phyloP scores from a whole-genome alignment of 306 rosid genomes.

The Casuarina glauca region DNA sequence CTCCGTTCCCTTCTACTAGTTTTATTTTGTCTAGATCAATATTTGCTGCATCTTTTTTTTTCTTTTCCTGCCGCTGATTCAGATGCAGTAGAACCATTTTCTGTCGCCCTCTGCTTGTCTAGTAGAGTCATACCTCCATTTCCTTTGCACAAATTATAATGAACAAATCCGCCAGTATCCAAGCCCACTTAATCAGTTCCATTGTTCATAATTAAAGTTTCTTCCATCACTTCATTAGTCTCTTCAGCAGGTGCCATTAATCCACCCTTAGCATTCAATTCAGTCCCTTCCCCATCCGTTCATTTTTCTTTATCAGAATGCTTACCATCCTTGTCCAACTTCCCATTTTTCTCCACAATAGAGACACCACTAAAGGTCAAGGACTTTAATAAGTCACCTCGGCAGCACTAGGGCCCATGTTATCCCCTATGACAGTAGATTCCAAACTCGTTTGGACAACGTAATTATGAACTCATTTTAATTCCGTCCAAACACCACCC shows the following conservation, averaged over 20 bases:
- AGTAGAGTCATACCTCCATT: neutral
- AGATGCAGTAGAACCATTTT: constrained; percentile 20
- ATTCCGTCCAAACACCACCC: too few relatives aligned
- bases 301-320: constrained; percentile 17
- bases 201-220: constrained; percentile 13
- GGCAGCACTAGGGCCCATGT: constrained; percentile 7
- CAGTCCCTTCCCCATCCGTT: constrained; percentile 20
- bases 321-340: constrained; percentile 7
- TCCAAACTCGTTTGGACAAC: too few relatives aligned
- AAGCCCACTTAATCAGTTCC: constrained; percentile 9
- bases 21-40: constrained; percentile 13
- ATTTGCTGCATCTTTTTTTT: constrained; percentile 12
- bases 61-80: too few relatives aligned
- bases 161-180: constrained; percentile 8
- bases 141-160: neutral
- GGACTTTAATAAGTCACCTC: constrained; percentile 17
- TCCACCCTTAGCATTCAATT: constrained; percentile 12
- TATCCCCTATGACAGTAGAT: too few relatives aligned
- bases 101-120: constrained; percentile 12
- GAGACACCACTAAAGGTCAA: constrained; percentile 13
- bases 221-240: constrained; percentile 14
- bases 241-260: constrained; percentile 7
- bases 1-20: constrained; percentile 20
- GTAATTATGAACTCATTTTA: too few relatives aligned
- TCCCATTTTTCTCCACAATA: constrained; percentile 14